Base-by-base conservation (phyloP, 441 rosid species). In the Lepidium campestre region DNA sequence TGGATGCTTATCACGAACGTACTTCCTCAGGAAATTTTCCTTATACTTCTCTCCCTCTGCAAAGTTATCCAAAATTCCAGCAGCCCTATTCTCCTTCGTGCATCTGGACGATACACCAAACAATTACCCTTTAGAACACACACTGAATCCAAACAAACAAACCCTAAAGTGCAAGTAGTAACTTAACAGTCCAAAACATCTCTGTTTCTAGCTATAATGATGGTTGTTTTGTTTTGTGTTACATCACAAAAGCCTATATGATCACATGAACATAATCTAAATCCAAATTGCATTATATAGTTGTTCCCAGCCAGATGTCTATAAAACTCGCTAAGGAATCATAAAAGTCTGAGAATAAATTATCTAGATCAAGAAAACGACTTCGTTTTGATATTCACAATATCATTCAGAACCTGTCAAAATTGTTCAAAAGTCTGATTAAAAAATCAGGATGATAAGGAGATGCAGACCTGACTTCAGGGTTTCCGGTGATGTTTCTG, bases 51-150 rank as follows among this genome's bases (percentile, higher is more conserved):
- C 87, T 68, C 96, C 99, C 81, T 91, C 97, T 0, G 78, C 73
- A 72, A 65, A 75, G 88, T 94, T 94, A 0, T 94, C 99, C 86
- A 94, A 74, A 22, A 94, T 75, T 41, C 96, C 99, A 1, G 99
- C 96, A 46, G 96, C 80, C 71, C 99, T 83, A 59, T 78, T 79
- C 84, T 94, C 88, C 86, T 94, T 94, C 36, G 0, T 75, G 69
- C 88, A 87, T 89, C 99, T 94, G 23, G 0, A n/a, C 3, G 7
- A 42, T 37, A 34, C 48, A 57, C 0, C 15, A 52, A 22, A 8
- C 10, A 37, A 44, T 1, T 10, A 23, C 23, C 14, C 8, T 18
- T 13, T n/a, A 19, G 1, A 70, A 55, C 11, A 54, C 59, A 13
- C 2, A 20, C 27, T 23, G 5, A 17, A 5, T 61, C 31, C 48